phyloP scores from a whole-genome alignment of 495 filamentous ascomycete species.

The Tuber indicum region DNA sequence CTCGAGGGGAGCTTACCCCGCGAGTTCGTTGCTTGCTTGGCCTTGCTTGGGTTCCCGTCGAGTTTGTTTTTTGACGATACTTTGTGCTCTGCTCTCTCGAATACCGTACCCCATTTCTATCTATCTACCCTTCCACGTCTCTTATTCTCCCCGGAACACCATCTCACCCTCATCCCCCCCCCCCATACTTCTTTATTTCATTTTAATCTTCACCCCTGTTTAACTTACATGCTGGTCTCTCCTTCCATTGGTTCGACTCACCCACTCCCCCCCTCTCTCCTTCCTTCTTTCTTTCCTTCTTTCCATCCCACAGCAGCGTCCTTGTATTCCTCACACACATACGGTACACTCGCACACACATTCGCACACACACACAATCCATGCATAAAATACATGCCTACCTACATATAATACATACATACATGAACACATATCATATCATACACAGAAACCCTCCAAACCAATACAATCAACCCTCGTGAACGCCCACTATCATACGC shows the following conservation, averaged over 20 bases:
- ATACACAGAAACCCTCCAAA: neutral
- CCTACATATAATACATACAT: neutral
- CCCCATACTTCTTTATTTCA: neutral
- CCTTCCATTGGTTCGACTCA: neutral
- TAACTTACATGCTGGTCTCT: neutral
- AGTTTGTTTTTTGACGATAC: neutral
- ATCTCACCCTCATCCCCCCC: neutral
- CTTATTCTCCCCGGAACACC: too few relatives aligned
- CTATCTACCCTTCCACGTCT: neutral
- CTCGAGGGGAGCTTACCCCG: neutral
- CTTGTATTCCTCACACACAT: neutral
- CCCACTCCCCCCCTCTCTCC: neutral
- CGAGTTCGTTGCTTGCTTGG: neutral
- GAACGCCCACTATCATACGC: neutral
- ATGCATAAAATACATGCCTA: constrained; percentile 1
- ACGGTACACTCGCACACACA: neutral
- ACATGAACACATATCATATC: neutral
- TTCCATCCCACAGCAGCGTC: neutral
- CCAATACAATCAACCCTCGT: neutral
- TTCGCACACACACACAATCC: neutral
- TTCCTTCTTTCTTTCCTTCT: neutral
- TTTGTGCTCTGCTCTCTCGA: neutral
- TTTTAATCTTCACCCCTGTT: neutral
- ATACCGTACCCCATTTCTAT: neutral
- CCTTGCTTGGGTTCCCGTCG: neutral